Conservation (phyloP, 2,329 filamentous ascomycete species). For the Talaromyces rugulosus region DNA sequence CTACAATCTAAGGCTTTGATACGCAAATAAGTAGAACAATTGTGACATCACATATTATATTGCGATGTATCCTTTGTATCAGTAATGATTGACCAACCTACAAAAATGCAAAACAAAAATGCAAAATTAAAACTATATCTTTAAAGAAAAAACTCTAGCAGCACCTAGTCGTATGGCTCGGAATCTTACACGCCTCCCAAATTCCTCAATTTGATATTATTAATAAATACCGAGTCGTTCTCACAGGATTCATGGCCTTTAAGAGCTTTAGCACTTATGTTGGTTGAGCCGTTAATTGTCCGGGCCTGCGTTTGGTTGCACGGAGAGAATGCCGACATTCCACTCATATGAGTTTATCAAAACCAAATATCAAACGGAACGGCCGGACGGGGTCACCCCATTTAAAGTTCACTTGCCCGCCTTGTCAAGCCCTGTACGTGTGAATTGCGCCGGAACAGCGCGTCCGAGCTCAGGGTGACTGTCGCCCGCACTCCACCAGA, state of each 20-base stretch:
- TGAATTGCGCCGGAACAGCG: neutral
- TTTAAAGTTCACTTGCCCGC: neutral
- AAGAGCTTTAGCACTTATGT: neutral
- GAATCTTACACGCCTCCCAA: neutral
- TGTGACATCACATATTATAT: no score
- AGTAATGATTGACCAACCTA: neutral
- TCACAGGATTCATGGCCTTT: no score
- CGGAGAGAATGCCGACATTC: neutral
- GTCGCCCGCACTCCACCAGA: neutral
- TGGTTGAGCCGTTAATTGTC: neutral
- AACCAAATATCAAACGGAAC: neutral
- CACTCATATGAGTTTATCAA: neutral
- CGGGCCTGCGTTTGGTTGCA: neutral
- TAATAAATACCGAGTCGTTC: neutral
- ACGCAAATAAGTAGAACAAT: neutral
- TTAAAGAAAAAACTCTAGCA: no score
- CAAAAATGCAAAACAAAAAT: neutral
- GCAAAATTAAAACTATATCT: neutral
- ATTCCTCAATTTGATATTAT: neutral
- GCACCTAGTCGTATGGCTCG: neutral
- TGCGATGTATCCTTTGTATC: neutral
- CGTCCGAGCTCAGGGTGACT: neutral
- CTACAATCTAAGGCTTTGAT: no score
- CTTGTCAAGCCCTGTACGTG: neutral
- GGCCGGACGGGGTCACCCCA: neutral